Conservation (phyloP, 1,284 basidiomycete species). For the Puccinia sorghi region DNA sequence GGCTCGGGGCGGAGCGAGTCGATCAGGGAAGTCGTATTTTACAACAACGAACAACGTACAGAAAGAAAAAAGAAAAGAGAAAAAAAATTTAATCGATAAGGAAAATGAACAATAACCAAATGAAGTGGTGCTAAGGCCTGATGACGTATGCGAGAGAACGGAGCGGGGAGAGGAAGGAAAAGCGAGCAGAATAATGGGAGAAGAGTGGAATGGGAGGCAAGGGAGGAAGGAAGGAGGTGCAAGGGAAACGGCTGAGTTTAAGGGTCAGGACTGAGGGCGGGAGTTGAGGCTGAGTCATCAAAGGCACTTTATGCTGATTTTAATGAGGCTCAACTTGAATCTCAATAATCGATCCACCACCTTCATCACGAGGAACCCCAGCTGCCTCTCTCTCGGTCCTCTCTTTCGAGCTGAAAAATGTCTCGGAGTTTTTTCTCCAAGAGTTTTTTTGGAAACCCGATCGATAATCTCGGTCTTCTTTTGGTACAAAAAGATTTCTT, state of each 20-base stretch:
- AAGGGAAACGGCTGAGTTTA: constrained; percentile 13
- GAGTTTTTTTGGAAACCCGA: too few species aligned
- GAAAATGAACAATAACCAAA: too few species aligned
- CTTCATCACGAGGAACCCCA: not conserved
- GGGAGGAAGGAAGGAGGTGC: not conserved
- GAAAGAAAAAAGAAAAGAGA: too few species aligned
- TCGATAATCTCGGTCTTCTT: too few species aligned
- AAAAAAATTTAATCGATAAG: not conserved
- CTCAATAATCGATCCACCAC: not conserved
- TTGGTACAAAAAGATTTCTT: too few species aligned
- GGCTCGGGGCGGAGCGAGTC: too few species aligned
- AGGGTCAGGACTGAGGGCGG: not conserved
- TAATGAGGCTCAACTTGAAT: not conserved
- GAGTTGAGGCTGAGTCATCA: constrained; percentile 1
- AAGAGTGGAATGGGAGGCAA: not conserved
- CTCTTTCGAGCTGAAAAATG: not conserved
- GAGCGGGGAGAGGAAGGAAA: not conserved
- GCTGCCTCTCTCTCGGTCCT: not conserved
- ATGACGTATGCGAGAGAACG: constrained; percentile 13
- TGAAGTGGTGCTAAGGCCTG: not conserved
- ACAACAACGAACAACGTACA: too few species aligned
- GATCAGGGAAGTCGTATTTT: too few species aligned
- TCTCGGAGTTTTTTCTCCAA: too few species aligned
- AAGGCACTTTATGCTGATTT: not conserved
- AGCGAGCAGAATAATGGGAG: not conserved